These are phyloP conservation scores for Pleurotus eryngii DNA, from an alignment of 768 basidiomycete genomes.

Conservation along the genomic window DNA sequence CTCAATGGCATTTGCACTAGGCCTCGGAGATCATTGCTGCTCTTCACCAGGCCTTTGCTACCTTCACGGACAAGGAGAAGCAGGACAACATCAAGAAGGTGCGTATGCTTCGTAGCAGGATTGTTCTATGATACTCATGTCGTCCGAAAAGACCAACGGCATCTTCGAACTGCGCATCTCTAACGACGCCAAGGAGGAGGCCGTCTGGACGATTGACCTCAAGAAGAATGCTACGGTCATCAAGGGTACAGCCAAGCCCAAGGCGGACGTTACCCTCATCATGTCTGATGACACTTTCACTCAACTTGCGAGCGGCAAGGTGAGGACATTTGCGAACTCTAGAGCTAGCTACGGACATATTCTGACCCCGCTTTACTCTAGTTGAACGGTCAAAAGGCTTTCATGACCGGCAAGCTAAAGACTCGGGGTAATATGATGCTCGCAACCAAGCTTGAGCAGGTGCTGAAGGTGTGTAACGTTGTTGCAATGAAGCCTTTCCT, in stretches of 20 bases:
- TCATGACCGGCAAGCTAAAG: constrained; percentile 94
- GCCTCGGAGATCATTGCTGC: constrained; percentile 61
- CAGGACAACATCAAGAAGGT: constrained; percentile 76
- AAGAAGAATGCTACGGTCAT: constrained; percentile 79
- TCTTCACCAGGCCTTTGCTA: constrained; percentile 50
- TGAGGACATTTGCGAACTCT: constrained; percentile 21
- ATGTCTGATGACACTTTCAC: constrained; percentile 74
- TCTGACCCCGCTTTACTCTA: constrained; percentile 19
- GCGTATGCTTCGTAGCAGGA: background rate
- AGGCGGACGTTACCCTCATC: constrained; percentile 81
- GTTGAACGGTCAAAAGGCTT: constrained; percentile 91
- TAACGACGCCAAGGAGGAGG: constrained; percentile 68
- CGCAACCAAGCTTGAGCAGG: constrained; percentile 82
- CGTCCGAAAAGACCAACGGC: constrained; percentile 63
- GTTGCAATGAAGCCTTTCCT: background rate
- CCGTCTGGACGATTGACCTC: constrained; percentile 88
- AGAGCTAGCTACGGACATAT: too few species aligned
- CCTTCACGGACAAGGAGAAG: constrained; percentile 59
- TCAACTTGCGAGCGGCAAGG: constrained; percentile 72
- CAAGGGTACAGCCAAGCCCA: constrained; percentile 66
- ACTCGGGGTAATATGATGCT: constrained; percentile 92
- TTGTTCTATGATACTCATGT: background rate
- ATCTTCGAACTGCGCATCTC: constrained; percentile 83
- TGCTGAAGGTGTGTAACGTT: constrained; percentile 64
- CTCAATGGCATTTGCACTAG: constrained; percentile 30